Percentiles rank a stretch among this genome's conserved stretches.
Conservation (phyloP, 1,284 basidiomycete genomes). For the Agroathelia rolfsii region DNA sequence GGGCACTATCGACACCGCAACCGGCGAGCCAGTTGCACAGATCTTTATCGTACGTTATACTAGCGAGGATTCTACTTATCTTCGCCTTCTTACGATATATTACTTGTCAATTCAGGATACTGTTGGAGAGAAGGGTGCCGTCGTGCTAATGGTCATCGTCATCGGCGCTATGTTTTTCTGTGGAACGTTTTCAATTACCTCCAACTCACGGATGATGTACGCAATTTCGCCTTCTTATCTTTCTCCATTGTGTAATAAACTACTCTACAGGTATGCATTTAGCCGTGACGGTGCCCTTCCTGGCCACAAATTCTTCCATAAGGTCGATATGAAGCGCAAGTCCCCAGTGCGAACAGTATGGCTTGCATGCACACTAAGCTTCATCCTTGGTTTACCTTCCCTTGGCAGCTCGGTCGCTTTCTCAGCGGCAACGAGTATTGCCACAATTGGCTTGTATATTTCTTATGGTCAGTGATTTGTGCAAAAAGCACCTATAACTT, state of each 20-base stretch:
- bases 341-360: constrained; percentile 70
- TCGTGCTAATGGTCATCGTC: constrained; percentile 64
- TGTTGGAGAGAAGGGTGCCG: constrained; percentile 60
- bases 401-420: constrained; percentile 65
- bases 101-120: no score
- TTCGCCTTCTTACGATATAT: no score
- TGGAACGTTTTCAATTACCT: constrained; percentile 66
- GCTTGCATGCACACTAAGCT: constrained; percentile 70
- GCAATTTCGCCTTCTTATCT: no score
- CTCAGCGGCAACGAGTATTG: constrained; percentile 65
- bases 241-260: no score
- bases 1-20: constrained; percentile 37
- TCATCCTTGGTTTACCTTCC: constrained; percentile 62
- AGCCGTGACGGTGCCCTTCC: constrained; percentile 63
- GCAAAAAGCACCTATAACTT: no score
- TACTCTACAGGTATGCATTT: no score
- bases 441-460: constrained; percentile 70
- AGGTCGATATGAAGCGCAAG: constrained; percentile 46
- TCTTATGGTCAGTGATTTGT: constrained; percentile 41
- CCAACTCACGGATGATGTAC: constrained; percentile 75
- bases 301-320: constrained; percentile 54
- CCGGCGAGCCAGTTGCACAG: constrained; percentile 64
- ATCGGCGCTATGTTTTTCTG: constrained; percentile 67
- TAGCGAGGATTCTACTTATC: no score
- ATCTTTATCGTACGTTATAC: no score